Evolutionary conservation across 2,329 filamentous ascomycete genomes (phyloP).

Genomic region (Phyllosticta citrichinensis): DNA sequence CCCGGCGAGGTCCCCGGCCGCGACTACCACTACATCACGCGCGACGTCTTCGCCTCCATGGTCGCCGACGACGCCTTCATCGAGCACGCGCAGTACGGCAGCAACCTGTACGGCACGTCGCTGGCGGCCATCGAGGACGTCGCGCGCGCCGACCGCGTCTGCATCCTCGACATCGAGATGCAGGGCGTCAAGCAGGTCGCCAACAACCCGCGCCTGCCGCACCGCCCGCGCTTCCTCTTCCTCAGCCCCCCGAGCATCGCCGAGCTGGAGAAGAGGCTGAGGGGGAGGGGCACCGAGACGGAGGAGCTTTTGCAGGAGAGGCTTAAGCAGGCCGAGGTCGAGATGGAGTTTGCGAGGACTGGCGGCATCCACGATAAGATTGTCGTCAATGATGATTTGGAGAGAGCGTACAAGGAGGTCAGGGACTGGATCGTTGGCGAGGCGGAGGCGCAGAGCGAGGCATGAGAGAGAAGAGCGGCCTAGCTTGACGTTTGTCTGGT

Average conservation of each 20-base stretch:
- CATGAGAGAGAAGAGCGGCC: neutral
- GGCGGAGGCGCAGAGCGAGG: neutral
- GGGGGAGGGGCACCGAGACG: slow-evolving; percentile 33
- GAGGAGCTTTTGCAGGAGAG: slow-evolving; percentile 39
- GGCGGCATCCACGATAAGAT: slow-evolving; percentile 41
- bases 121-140: slow-evolving; percentile 70
- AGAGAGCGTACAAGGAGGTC: slow-evolving; percentile 39
- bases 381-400: slow-evolving; percentile 43
- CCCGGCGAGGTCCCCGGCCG: slow-evolving; percentile 63
- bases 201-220: slow-evolving; percentile 43
- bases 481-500: neutral
- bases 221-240: slow-evolving; percentile 70
- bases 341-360: slow-evolving; percentile 32
- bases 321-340: slow-evolving; percentile 37
- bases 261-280: slow-evolving; percentile 54
- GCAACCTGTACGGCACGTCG: slow-evolving; percentile 80
- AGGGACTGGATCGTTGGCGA: slow-evolving; percentile 41
- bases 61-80: slow-evolving; percentile 66
- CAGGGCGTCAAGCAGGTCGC: slow-evolving; percentile 95
- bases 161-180: slow-evolving; percentile 94
- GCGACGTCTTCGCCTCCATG: slow-evolving; percentile 57
- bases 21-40: slow-evolving; percentile 71
- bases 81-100: slow-evolving; percentile 77
- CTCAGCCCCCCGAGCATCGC: slow-evolving; percentile 69
- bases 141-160: slow-evolving; percentile 58